Percentiles rank a stretch among this genome's conserved stretches.
Evolutionary conservation across 305 asterid genomes (phyloP).

Genomic region (Nicotiana rustica): DNA sequence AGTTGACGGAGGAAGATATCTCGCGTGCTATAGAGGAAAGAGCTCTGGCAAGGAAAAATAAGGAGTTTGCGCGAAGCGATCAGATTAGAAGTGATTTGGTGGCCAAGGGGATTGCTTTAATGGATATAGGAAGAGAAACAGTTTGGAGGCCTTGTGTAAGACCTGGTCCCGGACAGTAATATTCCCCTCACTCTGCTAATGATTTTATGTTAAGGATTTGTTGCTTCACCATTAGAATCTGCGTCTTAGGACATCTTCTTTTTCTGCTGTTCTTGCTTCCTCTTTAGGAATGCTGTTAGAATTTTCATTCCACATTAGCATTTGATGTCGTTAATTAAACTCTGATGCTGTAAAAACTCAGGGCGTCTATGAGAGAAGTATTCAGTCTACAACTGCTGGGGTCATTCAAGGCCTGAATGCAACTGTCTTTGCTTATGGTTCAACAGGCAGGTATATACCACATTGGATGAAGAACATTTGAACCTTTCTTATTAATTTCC

Average conservation of each 20-base stretch:
- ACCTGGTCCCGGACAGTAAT: neutral
- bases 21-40: neutral
- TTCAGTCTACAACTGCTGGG: conserved; percentile 77
- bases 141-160: neutral
- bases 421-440: conserved; percentile 95
- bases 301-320: neutral
- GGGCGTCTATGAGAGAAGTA: conserved; percentile 83
- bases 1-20: neutral
- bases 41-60: neutral
- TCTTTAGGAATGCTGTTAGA: no score
- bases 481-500: neutral
- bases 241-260: no score
- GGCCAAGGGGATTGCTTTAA: neutral
- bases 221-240: no score
- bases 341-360: conserved; percentile 45
- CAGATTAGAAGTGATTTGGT: neutral
- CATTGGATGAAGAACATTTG: conserved; percentile 5
- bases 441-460: conserved; percentile 85
- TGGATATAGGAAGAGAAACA: neutral
- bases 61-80: neutral
- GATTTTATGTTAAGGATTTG: no score
- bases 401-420: conserved; percentile 96
- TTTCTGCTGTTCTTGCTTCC: no score
- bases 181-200: neutral
- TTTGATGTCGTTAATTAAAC: conserved; percentile 36